These are phyloP conservation scores for Akebia trifoliata DNA, from an alignment of 164 flowering plant genomes.

Conservation along the genomic window DNA sequence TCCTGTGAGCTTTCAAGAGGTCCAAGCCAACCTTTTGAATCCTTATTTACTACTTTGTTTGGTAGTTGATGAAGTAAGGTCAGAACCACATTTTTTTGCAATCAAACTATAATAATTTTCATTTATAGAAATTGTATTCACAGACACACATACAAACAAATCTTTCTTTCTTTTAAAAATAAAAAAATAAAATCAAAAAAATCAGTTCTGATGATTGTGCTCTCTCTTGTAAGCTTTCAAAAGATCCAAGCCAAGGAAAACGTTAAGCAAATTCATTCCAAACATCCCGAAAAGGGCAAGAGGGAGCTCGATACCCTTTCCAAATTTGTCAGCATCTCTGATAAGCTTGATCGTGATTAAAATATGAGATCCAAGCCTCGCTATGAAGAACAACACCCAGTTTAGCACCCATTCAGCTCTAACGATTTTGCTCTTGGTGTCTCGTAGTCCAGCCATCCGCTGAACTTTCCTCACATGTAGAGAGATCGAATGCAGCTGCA, in stretches of 20 bases:
- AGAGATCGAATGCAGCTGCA: constrained; percentile 88
- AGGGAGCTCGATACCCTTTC: constrained; percentile 71
- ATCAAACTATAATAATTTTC: too few relatives aligned
- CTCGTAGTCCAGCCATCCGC: constrained; percentile 84
- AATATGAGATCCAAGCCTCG: constrained; percentile 56
- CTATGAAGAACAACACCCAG: constrained; percentile 57
- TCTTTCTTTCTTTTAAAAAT: too few relatives aligned
- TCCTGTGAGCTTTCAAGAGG: too few relatives aligned
- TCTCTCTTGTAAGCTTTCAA: constrained; percentile 60
- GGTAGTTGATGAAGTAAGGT: too few relatives aligned
- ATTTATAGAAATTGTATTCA: too few relatives aligned
- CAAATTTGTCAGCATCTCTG: constrained; percentile 76
- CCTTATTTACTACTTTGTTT: too few relatives aligned
- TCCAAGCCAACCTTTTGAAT: too few relatives aligned
- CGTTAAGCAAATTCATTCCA: constrained; percentile 83
- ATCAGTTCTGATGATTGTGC: constrained; percentile 27
- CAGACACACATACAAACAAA: too few relatives aligned
- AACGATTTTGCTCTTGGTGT: constrained; percentile 52
- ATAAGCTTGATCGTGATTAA: constrained; percentile 73
- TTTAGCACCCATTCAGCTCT: constrained; percentile 72
- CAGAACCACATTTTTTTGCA: too few relatives aligned
- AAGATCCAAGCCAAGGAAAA: constrained; percentile 76
- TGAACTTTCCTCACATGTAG: constrained; percentile 76
- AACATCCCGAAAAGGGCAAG: constrained; percentile 86
- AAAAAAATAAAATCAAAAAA: too few relatives aligned